Base-by-base conservation (phyloP, 345 rosid genomes). In the Acer campestre region DNA sequence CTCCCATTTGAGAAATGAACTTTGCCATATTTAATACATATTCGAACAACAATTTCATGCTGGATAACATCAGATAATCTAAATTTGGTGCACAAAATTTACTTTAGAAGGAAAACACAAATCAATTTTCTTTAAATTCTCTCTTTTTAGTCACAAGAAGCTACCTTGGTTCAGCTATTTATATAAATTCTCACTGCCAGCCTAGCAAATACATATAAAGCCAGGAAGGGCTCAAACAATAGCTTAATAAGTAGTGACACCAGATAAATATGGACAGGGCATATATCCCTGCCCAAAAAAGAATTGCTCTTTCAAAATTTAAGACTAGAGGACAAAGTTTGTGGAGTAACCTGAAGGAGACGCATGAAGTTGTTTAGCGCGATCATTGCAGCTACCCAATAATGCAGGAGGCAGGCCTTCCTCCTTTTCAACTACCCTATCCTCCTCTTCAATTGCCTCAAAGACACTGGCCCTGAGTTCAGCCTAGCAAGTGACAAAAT, bases 361-460 rank as follows among this genome's bases (percentile, higher is more conserved):
- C 74, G 97, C 94, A 84, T 97, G 98, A 79, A 97, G 98, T 73
- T 87, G 88, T 80, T 86, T 97, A 9, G 99, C 98, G 64, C 91
- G 91, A 31, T 94, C 98, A 66, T 91, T 94, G 82, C 98, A 96
- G 90, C 97, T 96, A 40, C 98, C 99, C 88, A 96, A 79, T 76
- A 96, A 79, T 51, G 99, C 98, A 80, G 97, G 95, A 77, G 97
- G 95, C 29, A 94, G 79, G 5, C 91, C 94, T 82, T 94, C 96
- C 0, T 90, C 93, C 49, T 81, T 89, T 46, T 97, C 97, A 75
- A 91, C 79, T 17, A 93, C 95, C 23, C 69, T 84, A 82, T 94
- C 99, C 75, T 96, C 99, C 86, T 94, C 97, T 87, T 96, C 98
- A 22, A 96, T 96, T 61, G 99, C 99, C 86, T 90, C 99, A 78